Evolutionary conservation across 768 basidiomycete genomes (phyloP).

Genomic region (Leccinellum luteum): DNA sequence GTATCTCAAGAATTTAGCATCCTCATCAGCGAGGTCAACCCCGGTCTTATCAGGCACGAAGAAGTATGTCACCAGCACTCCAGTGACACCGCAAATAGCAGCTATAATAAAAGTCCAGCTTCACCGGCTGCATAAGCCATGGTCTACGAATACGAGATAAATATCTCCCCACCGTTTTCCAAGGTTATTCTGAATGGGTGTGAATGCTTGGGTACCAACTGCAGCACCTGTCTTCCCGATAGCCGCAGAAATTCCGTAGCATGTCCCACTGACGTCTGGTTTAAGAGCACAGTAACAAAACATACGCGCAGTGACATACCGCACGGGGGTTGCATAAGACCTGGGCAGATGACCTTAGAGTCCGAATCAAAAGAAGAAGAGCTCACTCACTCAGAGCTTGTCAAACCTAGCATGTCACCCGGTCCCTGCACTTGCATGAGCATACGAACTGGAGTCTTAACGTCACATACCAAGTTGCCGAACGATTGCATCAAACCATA

Average conservation of each 20-base stretch:
- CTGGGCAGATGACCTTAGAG: constrained; percentile 28
- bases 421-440: constrained; percentile 48
- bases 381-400: constrained; percentile 57
- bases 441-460: neutral
- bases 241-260: constrained; percentile 67
- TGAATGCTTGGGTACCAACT: constrained; percentile 68
- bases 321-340: constrained; percentile 62
- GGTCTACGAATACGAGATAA: neutral
- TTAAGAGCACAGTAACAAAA: neutral
- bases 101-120: constrained; percentile 70
- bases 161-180: constrained; percentile 49
- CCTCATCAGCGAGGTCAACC: constrained; percentile 64
- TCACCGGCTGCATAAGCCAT: neutral
- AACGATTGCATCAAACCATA: constrained; percentile 73
- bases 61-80: constrained; percentile 64
- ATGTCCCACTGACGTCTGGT: constrained; percentile 49
- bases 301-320: constrained; percentile 32
- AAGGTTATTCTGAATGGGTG: constrained; percentile 64
- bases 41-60: constrained; percentile 69
- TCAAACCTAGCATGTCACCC: constrained; percentile 67
- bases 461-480: constrained; percentile 54
- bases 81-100: constrained; percentile 63
- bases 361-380: constrained; percentile 2
- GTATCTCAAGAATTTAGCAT: constrained; percentile 58
- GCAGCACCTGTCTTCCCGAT: constrained; percentile 72